phyloP scores from a whole-genome alignment of 2,329 filamentous ascomycete species.

The Byssochlamys sp. region DNA sequence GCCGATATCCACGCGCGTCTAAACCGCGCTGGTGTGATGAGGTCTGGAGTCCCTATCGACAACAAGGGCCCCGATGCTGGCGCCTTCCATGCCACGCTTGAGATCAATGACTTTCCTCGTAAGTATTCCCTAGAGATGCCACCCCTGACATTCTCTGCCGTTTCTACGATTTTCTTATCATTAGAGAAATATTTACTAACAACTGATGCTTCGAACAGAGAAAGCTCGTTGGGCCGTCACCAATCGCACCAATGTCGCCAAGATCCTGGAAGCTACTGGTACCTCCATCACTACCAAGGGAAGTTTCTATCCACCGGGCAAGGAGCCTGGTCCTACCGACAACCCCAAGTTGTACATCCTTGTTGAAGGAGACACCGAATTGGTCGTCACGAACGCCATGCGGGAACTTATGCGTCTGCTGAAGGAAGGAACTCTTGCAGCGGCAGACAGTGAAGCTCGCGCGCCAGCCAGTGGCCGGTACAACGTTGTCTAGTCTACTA shows the following conservation, averaged over 20 bases:
- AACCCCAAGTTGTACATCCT: constrained; percentile 95
- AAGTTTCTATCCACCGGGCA: constrained; percentile 73
- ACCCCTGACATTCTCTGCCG: not conserved
- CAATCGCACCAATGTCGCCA: constrained; percentile 94
- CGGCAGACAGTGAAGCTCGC: constrained; percentile 74
- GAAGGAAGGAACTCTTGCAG: constrained; percentile 81
- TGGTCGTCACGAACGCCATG: constrained; percentile 83
- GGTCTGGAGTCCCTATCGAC: constrained; percentile 87
- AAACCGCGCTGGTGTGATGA: constrained; percentile 77
- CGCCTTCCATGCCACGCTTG: constrained; percentile 89
- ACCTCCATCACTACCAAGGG: constrained; percentile 97
- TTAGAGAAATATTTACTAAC: not conserved
- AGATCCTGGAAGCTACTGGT: constrained; percentile 88
- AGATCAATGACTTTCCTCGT: constrained; percentile 97
- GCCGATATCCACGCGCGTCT: constrained; percentile 84
- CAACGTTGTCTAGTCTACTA: constrained; percentile 56
- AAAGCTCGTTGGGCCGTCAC: constrained; percentile 98
- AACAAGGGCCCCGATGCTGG: constrained; percentile 97
- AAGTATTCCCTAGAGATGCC: constrained; percentile 22
- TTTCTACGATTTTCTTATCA: not conserved
- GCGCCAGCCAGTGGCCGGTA: constrained; percentile 74
- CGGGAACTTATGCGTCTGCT: constrained; percentile 77
- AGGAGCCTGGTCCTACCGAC: constrained; percentile 63
- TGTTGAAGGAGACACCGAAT: constrained; percentile 91
- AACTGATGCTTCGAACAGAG: constrained; percentile 38